A percentile compares a stretch with the other conserved stretches of the same genome.
Evolutionary conservation across 768 basidiomycete species (phyloP).

Genomic region (Mycena rebaudengoi): DNA sequence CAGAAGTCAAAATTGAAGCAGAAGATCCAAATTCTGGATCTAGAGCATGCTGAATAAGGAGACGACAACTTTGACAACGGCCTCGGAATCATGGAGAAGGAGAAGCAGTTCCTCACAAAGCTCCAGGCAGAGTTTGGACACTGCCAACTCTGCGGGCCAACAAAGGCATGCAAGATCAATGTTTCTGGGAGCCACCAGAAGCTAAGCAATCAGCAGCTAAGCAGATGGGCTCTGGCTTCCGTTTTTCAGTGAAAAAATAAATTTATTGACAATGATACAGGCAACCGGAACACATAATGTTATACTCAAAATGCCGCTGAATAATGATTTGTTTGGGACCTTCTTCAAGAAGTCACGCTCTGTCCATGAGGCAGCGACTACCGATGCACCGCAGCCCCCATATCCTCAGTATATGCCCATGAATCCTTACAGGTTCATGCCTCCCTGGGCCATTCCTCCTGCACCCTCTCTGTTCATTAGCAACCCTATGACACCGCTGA

Average conservation of each 20-base stretch:
- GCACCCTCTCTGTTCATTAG: neutral
- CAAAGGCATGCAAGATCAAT: constrained; percentile 12
- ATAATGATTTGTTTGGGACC: neutral
- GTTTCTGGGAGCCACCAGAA: neutral
- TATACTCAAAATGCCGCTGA: neutral
- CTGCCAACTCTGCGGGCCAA: constrained; percentile 7
- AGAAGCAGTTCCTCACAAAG: neutral
- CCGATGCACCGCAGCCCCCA: neutral
- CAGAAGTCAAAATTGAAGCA: no score
- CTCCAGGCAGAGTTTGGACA: neutral
- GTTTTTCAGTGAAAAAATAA: neutral
- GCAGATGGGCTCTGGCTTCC: neutral
- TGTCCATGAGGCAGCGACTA: neutral
- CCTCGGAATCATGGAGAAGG: constrained; percentile 2
- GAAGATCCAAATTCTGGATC: neutral
- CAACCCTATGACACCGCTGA: neutral
- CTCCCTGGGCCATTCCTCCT: neutral
- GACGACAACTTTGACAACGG: constrained; percentile 12
- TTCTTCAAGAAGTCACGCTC: neutral
- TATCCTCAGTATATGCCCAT: neutral
- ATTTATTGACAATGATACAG: neutral
- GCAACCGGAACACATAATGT: neutral
- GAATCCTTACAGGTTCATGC: neutral
- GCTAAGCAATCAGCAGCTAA: neutral
- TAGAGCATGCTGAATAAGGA: neutral